Percentiles rank a stretch among this genome's conserved stretches.
phyloP scores from a whole-genome alignment of 2,329 filamentous ascomycete genomes.

The Neopestalotiopsis clavispora region DNA sequence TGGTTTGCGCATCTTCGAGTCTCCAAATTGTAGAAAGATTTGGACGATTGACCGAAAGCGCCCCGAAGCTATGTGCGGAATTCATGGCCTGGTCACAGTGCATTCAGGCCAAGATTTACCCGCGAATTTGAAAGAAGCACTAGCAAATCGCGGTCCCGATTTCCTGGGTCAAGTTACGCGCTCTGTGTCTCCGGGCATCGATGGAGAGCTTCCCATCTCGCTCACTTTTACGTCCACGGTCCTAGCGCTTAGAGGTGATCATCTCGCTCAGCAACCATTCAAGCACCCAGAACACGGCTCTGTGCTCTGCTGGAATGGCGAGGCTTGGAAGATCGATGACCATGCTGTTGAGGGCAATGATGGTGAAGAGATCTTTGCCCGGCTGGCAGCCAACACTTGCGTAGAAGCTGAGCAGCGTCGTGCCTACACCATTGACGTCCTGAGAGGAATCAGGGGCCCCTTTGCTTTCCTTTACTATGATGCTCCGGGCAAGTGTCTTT shows the following conservation, averaged over 20 bases:
- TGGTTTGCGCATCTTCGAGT: neutral
- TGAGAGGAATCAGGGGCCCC: slow-evolving; percentile 75
- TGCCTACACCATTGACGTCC: slow-evolving; percentile 50
- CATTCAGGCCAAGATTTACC: slow-evolving; percentile 36
- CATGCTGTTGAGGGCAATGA: slow-evolving; percentile 75
- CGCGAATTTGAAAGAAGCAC: slow-evolving; percentile 45
- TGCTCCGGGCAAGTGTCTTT: slow-evolving; percentile 63
- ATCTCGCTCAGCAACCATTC: slow-evolving; percentile 76
- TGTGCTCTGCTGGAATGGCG: slow-evolving; percentile 94
- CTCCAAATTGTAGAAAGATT: neutral
- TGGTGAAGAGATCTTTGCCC: slow-evolving; percentile 68
- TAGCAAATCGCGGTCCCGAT: slow-evolving; percentile 65
- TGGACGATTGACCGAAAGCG: neutral
- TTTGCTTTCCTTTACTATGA: slow-evolving; percentile 91
- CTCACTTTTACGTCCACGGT: slow-evolving; percentile 82
- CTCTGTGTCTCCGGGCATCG: slow-evolving; percentile 25
- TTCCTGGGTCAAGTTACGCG: slow-evolving; percentile 52
- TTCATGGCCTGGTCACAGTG: slow-evolving; percentile 56
- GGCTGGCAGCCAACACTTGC: slow-evolving; percentile 38
- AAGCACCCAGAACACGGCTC: slow-evolving; percentile 60
- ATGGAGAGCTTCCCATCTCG: slow-evolving; percentile 30
- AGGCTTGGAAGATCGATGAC: slow-evolving; percentile 80
- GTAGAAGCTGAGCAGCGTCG: slow-evolving; percentile 30
- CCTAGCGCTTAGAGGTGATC: slow-evolving; percentile 81
- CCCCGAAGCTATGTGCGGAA: slow-evolving; percentile 60